A percentile compares a stretch with the other conserved stretches of the same genome.
Evolutionary conservation across 1,139 yeast species (phyloP).

Genomic region (Candida mesenterica): DNA sequence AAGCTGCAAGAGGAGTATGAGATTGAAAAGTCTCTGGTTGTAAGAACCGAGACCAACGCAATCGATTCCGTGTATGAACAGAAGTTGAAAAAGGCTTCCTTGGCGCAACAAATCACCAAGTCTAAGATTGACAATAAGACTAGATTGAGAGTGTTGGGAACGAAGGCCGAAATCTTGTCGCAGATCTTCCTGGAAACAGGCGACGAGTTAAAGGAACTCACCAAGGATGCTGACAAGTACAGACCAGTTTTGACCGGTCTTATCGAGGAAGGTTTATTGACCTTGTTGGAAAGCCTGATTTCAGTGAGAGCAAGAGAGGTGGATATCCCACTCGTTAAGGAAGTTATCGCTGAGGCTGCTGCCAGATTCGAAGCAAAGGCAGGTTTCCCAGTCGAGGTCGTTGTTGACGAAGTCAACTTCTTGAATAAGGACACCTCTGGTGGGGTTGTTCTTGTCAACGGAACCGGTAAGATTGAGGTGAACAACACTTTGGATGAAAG

Average conservation of each 20-base stretch:
- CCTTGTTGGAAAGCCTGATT: conserved; percentile 71
- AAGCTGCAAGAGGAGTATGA: conserved; percentile 99
- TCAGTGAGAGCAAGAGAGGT: conserved; percentile 64
- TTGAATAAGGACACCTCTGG: conserved; percentile 72
- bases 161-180: conserved; percentile 79
- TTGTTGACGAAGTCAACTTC: conserved; percentile 55
- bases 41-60: conserved; percentile 86
- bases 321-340: conserved; percentile 65
- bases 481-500: conserved; percentile 95
- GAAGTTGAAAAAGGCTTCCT: conserved; percentile 84
- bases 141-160: conserved; percentile 82
- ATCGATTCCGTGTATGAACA: conserved; percentile 80
- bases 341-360: conserved; percentile 61
- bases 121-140: conserved; percentile 95
- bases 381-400: conserved; percentile 46
- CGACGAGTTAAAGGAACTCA: conserved; percentile 54
- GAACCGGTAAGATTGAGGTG: conserved; percentile 80
- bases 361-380: conserved; percentile 61
- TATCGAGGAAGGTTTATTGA: conserved; percentile 77
- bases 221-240: conserved; percentile 53
- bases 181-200: conserved; percentile 73
- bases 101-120: conserved; percentile 93
- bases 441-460: conserved; percentile 74
- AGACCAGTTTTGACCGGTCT: conserved; percentile 69
- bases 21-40: conserved; percentile 93